Evolutionary conservation across 257 asterid genomes (phyloP).

Genomic region (Jaltomata sinuosa): DNA sequence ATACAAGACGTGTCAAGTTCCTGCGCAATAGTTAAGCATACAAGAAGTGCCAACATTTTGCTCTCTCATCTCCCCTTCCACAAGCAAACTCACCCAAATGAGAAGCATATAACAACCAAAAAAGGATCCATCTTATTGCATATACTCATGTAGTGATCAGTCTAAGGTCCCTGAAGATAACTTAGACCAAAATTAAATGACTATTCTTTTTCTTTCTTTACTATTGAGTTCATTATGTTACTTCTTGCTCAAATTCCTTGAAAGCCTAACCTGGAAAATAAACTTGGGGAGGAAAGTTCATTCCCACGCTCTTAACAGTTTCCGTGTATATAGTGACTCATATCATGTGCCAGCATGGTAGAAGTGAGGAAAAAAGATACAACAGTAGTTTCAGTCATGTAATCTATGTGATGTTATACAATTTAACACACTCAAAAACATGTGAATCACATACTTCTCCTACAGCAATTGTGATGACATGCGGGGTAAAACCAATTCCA

Average conservation of each 20-base stretch:
- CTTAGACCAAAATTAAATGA: background rate
- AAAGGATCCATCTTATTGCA: background rate
- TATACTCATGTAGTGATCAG: background rate
- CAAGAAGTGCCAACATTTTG: background rate
- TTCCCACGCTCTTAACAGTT: background rate
- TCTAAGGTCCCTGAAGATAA: background rate
- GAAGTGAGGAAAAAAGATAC: background rate
- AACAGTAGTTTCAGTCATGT: background rate
- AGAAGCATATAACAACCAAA: background rate
- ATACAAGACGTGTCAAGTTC: background rate
- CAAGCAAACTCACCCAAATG: background rate
- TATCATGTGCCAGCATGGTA: background rate
- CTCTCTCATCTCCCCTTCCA: background rate
- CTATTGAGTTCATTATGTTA: background rate
- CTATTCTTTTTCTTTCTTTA: background rate
- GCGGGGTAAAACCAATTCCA: slow-evolving; percentile 68
- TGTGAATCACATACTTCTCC: slow-evolving; percentile 55
- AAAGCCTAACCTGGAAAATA: background rate
- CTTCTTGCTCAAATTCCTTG: background rate
- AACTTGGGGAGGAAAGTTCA: background rate
- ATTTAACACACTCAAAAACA: slow-evolving; percentile 1
- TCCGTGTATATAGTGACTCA: background rate
- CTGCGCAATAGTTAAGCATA: background rate
- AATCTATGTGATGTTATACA: background rate
- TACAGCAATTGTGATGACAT: slow-evolving; percentile 47